Base-by-base conservation (phyloP, 108 stramenopile genomes). In the Cyclotella atomus region DNA sequence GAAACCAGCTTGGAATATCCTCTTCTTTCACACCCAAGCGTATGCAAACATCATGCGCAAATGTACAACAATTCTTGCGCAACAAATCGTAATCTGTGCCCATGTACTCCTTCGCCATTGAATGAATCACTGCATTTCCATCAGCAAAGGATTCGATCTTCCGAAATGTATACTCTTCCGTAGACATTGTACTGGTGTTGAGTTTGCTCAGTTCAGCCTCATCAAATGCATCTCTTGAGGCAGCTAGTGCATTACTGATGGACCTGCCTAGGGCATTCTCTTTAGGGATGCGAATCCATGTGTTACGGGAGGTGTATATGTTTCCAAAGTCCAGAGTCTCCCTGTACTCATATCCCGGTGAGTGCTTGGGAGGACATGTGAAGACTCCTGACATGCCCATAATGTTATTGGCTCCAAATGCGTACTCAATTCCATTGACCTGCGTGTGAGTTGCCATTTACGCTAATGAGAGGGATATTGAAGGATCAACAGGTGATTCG, bases 21-120 rank as follows among this genome's bases (percentile, higher is more conserved):
- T 83, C 81, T n/a, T 93, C 84, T 21, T 78, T 59, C 17, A 91
- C 80, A n/a, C 88, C 87, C 55, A 93, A 56, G 19, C 90, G 74
- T 0, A 87, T 44, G 69, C 92, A 93, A 1, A 83, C 92, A 79
- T 93, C 92, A 57, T 62, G 80, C 0, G 90, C 88, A 76, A 94
- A 94, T 33, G 93, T 87, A 59, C 89, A 90, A 71, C 93, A 94
- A 66, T 94, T 94, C 68, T 90, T 94, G 24, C 90, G 73, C 1
- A 94, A 68, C 9, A 94, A 38, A 62, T 94, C 90, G 62, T 94
- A 94, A 66, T 91, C 90, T 2, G 62, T 52, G 6, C 93, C 93
- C 70, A 89, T 68, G 50, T 91, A 94, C 44, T 94, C 91, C 14
- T 50, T 19, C 0, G 88, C 84, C 93, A 94, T 91, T 44, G 74